Base-by-base conservation (phyloP, 768 basidiomycete genomes). In the Trametes maxima region DNA sequence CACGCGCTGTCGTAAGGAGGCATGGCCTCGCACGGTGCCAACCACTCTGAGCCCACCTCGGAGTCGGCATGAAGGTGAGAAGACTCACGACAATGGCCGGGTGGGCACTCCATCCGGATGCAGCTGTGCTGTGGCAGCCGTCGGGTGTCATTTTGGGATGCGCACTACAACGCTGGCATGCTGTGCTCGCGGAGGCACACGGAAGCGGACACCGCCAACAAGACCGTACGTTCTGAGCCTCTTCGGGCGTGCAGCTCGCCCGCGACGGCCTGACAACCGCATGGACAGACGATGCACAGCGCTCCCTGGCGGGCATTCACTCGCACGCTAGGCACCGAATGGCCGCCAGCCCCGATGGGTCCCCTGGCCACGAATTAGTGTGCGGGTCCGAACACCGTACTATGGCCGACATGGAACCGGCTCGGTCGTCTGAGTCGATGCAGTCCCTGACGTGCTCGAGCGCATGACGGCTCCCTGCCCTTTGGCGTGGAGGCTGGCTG, bases 351-450 rank as follows among this genome's bases (percentile, higher is more conserved):
- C n/a, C 48, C 40, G 54, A 50, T 56, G 50, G 36, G 14, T 46
- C 25, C 48, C 60, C 54, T 50, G 61, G 53, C 51, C 54, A 54
- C 42, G 22, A 16, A 55, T 33, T 33, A 33, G 35, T 33, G 35
- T 28, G 55, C 61, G 61, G 61, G 61, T 51, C 61, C 61, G 61
- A 62, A 43, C 55, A 47, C 55, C 61, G 61, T 56, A 36, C 55
- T 57, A 57, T 52, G 44, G 17, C 61, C 61, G 61, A 62, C 55
- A 53, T 57, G 55, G 60, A n/a, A 19, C 61, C 61, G 61, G 55
- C 50, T 52, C 55, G 49, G 47, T 52, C 36, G 44, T 62, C 33
- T 51, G 36, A 36, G 33, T 43, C 61, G 54, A 50, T 52, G 51
- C 48, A 43, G 45, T 49, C 46, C 61, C 50, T 62, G 61, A 50